Evolutionary conservation across 371 early-diverging fungal species (phyloP).

Genomic region (Mortierella sp.): DNA sequence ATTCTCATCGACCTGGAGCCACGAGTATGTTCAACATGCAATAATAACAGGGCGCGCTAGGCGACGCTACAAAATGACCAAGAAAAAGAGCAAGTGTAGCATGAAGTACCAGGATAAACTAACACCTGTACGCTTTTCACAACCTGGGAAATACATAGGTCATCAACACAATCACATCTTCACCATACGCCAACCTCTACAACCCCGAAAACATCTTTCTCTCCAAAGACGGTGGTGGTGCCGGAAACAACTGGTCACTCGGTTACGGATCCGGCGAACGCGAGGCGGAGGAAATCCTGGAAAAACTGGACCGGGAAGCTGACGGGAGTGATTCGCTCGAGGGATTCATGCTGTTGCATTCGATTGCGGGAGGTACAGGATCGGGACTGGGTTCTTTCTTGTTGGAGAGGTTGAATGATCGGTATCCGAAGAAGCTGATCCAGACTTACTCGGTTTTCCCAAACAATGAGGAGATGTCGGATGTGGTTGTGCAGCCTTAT

Average conservation of each 20-base stretch:
- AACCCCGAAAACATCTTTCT: constrained; percentile 94
- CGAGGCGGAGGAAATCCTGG: constrained; percentile 87
- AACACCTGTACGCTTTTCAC: neutral
- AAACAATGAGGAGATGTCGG: constrained; percentile 96
- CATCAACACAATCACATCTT: constrained; percentile 78
- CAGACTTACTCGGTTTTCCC: constrained; percentile 99
- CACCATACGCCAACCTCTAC: constrained; percentile 84
- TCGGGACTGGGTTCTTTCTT: constrained; percentile 95
- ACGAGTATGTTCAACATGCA: constrained; percentile 70
- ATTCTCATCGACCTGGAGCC: constrained; percentile 95
- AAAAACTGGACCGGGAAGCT: constrained; percentile 96
- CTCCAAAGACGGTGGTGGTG: constrained; percentile 94
- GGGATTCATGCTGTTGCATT: constrained; percentile 93
- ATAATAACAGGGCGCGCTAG: neutral
- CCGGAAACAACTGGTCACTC: constrained; percentile 97
- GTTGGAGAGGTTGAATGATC: constrained; percentile 91
- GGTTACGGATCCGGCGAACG: constrained; percentile 89
- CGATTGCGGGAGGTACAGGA: constrained; percentile 98
- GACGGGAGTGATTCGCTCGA: constrained; percentile 95
- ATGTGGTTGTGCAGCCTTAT: constrained; percentile 99
- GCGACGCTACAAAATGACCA: neutral
- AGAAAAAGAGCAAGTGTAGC: neutral
- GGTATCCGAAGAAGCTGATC: constrained; percentile 98
- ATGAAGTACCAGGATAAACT: no score
- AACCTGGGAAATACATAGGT: constrained; percentile 60